Base-by-base conservation (phyloP, 169 alveolate species). In the Plasmodium fragile region DNA sequence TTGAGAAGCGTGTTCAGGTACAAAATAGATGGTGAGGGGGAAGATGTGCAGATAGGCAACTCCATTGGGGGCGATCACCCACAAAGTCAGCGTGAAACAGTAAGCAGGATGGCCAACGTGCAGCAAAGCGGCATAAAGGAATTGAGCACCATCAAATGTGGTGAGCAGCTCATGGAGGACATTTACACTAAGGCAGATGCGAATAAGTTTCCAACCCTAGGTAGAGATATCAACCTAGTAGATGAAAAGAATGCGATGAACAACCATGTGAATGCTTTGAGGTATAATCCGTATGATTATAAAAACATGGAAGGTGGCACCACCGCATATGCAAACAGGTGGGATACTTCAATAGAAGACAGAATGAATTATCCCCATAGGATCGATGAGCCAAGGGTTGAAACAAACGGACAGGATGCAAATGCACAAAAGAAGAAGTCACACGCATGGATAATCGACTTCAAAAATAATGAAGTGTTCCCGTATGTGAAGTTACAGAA, bases 371-470 rank as follows among this genome's bases (percentile, higher is more conserved):
- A n/a, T 13, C 34, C 65, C 13, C 4, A n/a, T 6, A 43, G 77
- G 25, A 83, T 32, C 73, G n/a, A 72, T 49, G 30, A 10, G 22
- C 13, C 18, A 30, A 49, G 16, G 8, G 3, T 2, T 16, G 83
- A 71, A 49, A 5, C 83, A 43, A 70, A 45, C n/a, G 83, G 77
- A 10, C 45, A 65, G 18, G 30, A 72, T 5, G 3, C 3, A 41
- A 43, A 65, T 39, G 32, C 28, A 16, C n/a, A 69, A 25, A 41
- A 32, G 18, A 78, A 59, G 43, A 89, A 89, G 16, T 79, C 82
- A 22, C 78, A 89, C 22, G 94, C 94, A 4, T 89, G 94, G 94
- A 78, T 89, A 32, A 89, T 89, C 32, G 89, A 89, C 77, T 13
- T 89, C n/a, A 89, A 77, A 28, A 89, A 89, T 49, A 89, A 89